Evolutionary conservation across 1,139 yeast genomes (phyloP), one percentile per base, ranked within the genome.

Genomic region (Suhomyces bokatorum): DNA sequence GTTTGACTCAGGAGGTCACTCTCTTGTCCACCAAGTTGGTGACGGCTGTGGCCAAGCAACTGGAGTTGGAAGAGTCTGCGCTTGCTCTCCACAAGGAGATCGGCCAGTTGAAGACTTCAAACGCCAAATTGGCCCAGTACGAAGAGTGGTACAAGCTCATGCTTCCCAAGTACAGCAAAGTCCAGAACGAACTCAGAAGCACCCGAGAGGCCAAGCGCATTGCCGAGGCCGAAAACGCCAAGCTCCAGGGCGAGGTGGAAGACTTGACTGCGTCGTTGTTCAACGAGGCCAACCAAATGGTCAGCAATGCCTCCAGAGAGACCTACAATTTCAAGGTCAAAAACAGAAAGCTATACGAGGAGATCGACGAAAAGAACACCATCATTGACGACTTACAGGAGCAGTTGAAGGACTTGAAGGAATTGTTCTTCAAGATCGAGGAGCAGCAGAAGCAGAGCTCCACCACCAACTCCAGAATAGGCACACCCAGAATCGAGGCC

Each of bases 271-370:
- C 83, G 2, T 80, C 89, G 2, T 66, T 87, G 35, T 87, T 87
- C 60, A 84, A 80, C 55, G 93, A 87, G 58, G 96, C 96, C 16
- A 87, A 87, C 59, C 75, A 76, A 40, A 86, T 85, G 87, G 96
- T 87, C 12, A 79, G 81, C 47, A 78, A 79, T 52, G 95, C 93
- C 1, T 78, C 84, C 46, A 68, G 77, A 52, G 85, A 80, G 53
- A 74, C 81, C 11, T 73, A 78, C 55, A 78, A 74, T 42, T 70
- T 71, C 49, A 80, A 80, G 51, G 63, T 74, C 35, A 74, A 77
- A 50, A 84, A 82, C 56, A 67, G 73, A 42, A 83, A 80, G 55
- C 67, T 91, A 39, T 67, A 77, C 32, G 85, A 80, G 47, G 89
- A 86, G 49, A 61, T 90, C 38, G 78, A 74, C 32, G 97, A 90